Evolutionary conservation across 2,329 filamentous ascomycete species (phyloP), one percentile per base, ranked within the genome.

Genomic region (Monosporascus sp.): DNA sequence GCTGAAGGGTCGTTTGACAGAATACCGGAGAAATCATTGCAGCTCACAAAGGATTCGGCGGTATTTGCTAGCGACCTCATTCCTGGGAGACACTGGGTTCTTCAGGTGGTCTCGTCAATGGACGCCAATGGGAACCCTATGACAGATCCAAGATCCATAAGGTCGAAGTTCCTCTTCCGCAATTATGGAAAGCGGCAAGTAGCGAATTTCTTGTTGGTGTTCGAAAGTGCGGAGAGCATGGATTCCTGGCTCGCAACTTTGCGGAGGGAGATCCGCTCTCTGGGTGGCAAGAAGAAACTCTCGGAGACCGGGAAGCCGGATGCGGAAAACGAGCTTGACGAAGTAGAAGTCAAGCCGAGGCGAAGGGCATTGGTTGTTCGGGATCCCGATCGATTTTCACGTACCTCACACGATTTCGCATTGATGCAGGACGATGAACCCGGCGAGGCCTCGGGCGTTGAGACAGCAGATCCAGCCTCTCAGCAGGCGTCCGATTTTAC

Each of bases 21-120:
- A 24, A 68, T 85, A 11, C 89, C 89, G 0, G 89, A 94, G 67
- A 89, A 85, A 67, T 76, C 88, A 37, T 72, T 93, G 53, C 83
- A 85, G 48, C 73, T 94, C 4, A 82, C 83, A n/a, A 84, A 83
- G 57, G 81, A 88, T 47, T 92, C 89, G 3, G 88, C 87, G 11
- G 89, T 88, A 5, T 93, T 90, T 67, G 89, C 86, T 1, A 90
- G 84, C 59, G 89, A 94, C 65, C 76, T 88, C 15, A 90, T 93
- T 52, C 87, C 88, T 3, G 89, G 89, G 6, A 83, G 83, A 55
- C 88, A 91, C 63, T 92, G 88, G 83, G 89, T 93, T 6, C 69
- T 93, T 15, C 88, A 90, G 60, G 82, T 93, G 22, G 86, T 84
- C 3, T 86, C 89, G 37, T 73, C 77, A 8, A 82, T 84, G 52